Evolutionary conservation across 805 yeast species (phyloP).

Genomic region (Spathaspora boniae): DNA sequence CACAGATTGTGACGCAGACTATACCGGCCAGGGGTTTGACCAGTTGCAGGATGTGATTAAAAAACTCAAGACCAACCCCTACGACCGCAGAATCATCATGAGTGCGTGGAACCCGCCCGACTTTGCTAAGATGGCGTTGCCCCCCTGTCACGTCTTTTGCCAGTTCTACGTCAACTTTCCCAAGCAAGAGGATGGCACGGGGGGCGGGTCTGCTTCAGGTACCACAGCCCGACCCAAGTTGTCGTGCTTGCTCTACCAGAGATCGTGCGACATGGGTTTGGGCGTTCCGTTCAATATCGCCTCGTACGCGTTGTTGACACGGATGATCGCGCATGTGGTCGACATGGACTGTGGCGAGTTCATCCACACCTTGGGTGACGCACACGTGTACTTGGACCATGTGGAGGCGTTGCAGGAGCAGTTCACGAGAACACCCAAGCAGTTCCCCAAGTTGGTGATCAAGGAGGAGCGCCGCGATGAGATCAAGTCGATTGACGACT

Average conservation of each 20-base stretch:
- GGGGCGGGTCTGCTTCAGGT: too few species aligned
- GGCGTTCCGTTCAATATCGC: conserved; percentile 99
- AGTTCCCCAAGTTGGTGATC: conserved; percentile 76
- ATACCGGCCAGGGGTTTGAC: conserved; percentile 84
- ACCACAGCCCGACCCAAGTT: conserved; percentile 53
- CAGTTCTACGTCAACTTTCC: conserved; percentile 93
- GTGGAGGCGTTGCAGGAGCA: conserved; percentile 87
- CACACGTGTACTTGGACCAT: conserved; percentile 93
- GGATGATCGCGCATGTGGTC: conserved; percentile 94
- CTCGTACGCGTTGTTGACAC: conserved; percentile 86
- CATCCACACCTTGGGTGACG: conserved; percentile 93
- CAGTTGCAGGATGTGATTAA: conserved; percentile 79
- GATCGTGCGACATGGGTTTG: conserved; percentile 99
- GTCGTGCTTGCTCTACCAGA: conserved; percentile 87
- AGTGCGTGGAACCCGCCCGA: conserved; percentile 99
- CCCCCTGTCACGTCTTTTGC: conserved; percentile 96
- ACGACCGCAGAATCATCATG: conserved; percentile 89
- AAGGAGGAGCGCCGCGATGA: conserved; percentile 46
- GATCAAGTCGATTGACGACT: conserved; percentile 77
- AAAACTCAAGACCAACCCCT: conserved; percentile 82
- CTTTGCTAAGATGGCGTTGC: conserved; percentile 89
- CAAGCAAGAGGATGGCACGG: conserved; percentile 10
- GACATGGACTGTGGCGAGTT: conserved; percentile 95
- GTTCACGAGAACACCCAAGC: conserved; percentile 65
- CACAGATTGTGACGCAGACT: conserved; percentile 80